phyloP scores from a whole-genome alignment of 2,329 filamentous ascomycete genomes.

The Ramularia endophylla region DNA sequence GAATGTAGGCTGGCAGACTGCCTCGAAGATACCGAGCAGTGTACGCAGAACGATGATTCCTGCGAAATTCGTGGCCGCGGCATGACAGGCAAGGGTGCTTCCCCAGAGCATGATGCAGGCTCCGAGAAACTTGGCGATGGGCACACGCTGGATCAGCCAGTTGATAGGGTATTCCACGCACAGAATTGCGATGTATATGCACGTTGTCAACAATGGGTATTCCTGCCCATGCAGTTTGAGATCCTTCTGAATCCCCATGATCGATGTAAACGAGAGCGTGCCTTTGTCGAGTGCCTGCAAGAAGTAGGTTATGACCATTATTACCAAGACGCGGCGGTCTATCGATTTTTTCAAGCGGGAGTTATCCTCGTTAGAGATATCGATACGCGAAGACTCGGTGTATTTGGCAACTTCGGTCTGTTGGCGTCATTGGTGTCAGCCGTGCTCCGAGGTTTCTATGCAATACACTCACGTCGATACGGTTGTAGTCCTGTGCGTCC shows the following conservation, averaged over 20 bases:
- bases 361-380: constrained; percentile 56
- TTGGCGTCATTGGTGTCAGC: not conserved
- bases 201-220: constrained; percentile 67
- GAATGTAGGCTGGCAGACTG: constrained; percentile 63
- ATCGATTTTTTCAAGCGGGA: constrained; percentile 58
- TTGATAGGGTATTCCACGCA: constrained; percentile 67
- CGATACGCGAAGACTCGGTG: constrained; percentile 49
- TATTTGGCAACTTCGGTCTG: constrained; percentile 63
- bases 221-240: constrained; percentile 42
- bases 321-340: constrained; percentile 58
- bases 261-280: constrained; percentile 56
- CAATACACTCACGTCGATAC: constrained; percentile 47
- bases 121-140: constrained; percentile 56
- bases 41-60: constrained; percentile 57
- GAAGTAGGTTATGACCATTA: constrained; percentile 72
- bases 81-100: constrained; percentile 53
- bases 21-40: constrained; percentile 65
- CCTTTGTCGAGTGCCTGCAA: constrained; percentile 65
- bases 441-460: not conserved
- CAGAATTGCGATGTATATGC: constrained; percentile 67
- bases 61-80: constrained; percentile 55
- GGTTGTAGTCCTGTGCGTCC: constrained; percentile 51
- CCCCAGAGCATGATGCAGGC: constrained; percentile 63
- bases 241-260: constrained; percentile 53
- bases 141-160: constrained; percentile 55